Base-by-base conservation (phyloP, 441 rosid genomes). In the Aleurites moluccanus region DNA sequence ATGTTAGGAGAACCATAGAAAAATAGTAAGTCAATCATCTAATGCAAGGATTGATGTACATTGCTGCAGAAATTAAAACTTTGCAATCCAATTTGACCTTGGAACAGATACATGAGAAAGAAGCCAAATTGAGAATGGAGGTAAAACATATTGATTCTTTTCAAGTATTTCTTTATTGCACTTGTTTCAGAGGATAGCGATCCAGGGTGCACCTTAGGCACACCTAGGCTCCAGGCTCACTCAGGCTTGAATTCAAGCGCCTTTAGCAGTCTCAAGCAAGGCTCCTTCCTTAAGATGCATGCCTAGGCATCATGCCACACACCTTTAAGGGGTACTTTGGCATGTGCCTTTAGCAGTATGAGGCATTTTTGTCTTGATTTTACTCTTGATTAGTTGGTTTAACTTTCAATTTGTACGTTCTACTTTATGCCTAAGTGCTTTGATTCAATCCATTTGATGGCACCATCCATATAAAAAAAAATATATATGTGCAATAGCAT, bases 31-130 rank as follows among this genome's bases (percentile, higher is more conserved):
- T 68, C 8, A 64, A 10, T 65, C 38, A 53, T 30, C 30, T 75
- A 7, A 60, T 10, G 15, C 68, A 55, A 57, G 27, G 49, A 42
- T 69, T 60, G 21, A 21, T 72, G 15, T 75, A 6, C 23, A 45
- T 25, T 74, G 52, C 81, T 73, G 82, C 91, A 93, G 98, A 88
- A 75, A 88, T 92, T 70, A 81, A 68, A 80, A 75, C 67, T 79
- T 82, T 92, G 89, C 93, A 85, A 84, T 89, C 94, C 47, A 92
- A 88, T 84, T 73, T 96, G 73, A 92, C 98, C 20, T 80, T 96
- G 72, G 89, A 86, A 69, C 88, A 92, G 85, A 92, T 96, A 72
- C 87, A 57, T 21, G 91, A 87, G 25, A 89, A 82, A 79, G 89
- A 88, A 78, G 80, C 83, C 63, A 85, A 83, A 60, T 83, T 96